Base-by-base conservation (phyloP, 768 basidiomycete genomes). In the Russula abietina region DNA sequence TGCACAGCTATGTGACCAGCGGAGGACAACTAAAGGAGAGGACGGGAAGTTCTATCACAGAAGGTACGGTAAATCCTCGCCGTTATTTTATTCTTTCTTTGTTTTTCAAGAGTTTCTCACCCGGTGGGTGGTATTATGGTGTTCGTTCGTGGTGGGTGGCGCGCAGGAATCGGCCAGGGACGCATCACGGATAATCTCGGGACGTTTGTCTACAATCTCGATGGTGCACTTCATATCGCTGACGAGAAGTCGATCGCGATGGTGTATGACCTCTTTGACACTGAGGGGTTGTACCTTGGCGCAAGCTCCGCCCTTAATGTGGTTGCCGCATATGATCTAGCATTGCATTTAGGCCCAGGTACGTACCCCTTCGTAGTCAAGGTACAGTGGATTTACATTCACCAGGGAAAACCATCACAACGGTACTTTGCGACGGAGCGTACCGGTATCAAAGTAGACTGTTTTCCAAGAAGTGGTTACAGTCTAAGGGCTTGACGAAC, bases 381-480 rank as follows among this genome's bases (percentile, higher is more conserved):
- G 12, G 26, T 4, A 22, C 41, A 2, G 30, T 43, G 30, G 10
- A 38, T 22, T 57, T 36, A 48, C 45, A 9, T 41, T 39, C 12
- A 5, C 50, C 64, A 93, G 91, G 90, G 39, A 88, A 88, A 24
- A 91, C 81, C 17, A 79, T 98, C 32, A 93, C 86, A 1, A 99
- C 97, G 5, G 81, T 98, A 57, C 75, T 99, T 43, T 92, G 89
- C 73, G 97, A 99, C 71, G 97, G 96, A 8, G 97, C 97, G 50
- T 96, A 98, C 71, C 83, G 97, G 71, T 97, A 99, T 71, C 97
- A 98, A 76, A 95, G 91, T 64, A 83, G 97, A 12, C 77, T 99
- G 39, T 99, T 99, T 78, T 97, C 94, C 17, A 89, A 89, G 73
- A 83, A 84, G 68, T 99, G 97, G 97, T 76, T 99, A 52, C 78